Conservation (phyloP, 495 filamentous ascomycete species). For the Aeminium ludgeri region DNA sequence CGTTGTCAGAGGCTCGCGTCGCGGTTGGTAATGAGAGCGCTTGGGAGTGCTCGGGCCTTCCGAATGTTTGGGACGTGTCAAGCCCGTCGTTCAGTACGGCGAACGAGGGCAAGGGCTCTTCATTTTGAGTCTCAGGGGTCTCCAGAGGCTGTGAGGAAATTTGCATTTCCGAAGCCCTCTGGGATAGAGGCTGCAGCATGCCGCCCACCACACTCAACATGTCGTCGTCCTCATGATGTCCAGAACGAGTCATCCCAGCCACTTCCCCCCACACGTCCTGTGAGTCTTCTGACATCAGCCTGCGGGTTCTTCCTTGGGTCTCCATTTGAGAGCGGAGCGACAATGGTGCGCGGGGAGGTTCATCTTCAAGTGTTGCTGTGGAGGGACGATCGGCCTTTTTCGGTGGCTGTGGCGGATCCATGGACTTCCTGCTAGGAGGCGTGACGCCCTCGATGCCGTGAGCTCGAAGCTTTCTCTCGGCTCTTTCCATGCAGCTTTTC, state of each 20-base stretch:
- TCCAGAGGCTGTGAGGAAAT: no score
- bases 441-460: slow-evolving; percentile 1
- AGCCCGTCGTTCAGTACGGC: slow-evolving; percentile 6
- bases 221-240: slow-evolving; percentile 3
- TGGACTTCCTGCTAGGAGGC: slow-evolving; percentile 5
- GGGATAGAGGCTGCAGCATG: not conserved
- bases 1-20: no score
- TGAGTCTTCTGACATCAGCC: slow-evolving; percentile 5
- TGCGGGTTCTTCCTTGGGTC: not conserved
- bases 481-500: not conserved
- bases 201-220: slow-evolving; percentile 1
- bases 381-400: slow-evolving; percentile 18
- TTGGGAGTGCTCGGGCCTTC: no score
- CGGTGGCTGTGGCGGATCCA: slow-evolving; percentile 8
- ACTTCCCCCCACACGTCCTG: not conserved
- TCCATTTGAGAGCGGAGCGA: not conserved
- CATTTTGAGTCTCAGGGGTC: not conserved
- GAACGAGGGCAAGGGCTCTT: slow-evolving; percentile 8
- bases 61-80: not conserved
- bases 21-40: no score
- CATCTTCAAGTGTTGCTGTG: slow-evolving; percentile 1
- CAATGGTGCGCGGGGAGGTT: slow-evolving; percentile 1
- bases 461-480: not conserved
- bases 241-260: no score
- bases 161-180: slow-evolving; percentile 7